Base-by-base conservation (phyloP, 768 basidiomycete genomes). In the Nidularia sp. region DNA sequence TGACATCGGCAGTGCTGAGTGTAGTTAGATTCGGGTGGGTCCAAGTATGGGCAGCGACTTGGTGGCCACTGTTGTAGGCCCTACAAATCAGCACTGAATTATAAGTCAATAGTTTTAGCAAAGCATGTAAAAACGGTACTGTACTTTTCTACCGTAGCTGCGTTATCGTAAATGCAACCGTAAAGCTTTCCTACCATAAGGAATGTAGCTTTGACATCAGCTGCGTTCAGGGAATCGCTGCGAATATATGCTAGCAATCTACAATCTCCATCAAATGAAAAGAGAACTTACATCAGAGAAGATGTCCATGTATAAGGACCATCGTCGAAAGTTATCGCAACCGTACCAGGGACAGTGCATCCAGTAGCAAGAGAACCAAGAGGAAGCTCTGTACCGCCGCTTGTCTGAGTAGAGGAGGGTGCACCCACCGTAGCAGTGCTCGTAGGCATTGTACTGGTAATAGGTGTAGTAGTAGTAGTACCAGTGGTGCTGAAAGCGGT, bases 221-320 rank as follows among this genome's bases (percentile, higher is more conserved):
- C 52, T 12, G 52, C 35, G 31, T 53, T 53, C 47, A 53, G 45
- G 18, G 52, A 53, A 34, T 53, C 52, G 31, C 52, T 53, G n/a
- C n/a, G n/a, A n/a, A n/a, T 8, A n/a, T 8, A 39, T 39, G 7
- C 36, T 39, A 8, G n/a, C n/a, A n/a, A 8, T 8, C n/a, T 39
- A 39, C n/a, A 39, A 8, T 39, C 7, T n/a, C n/a, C 7, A n/a
- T 39, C 7, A 39, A 8, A 39, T 39, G 8, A 39, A 39, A 39
- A 39, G 36, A 39, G 36, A 39, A 39, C 36, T 39, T n/a, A 51
- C 36, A 58, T 58, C 12, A 58, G 35, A 12, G 13, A 45, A 3
- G 54, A 55, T 7, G 57, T 58, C 57, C 57, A 58, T 15, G 45
- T 49, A 42, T 55, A 55, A 6, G 57, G 57, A n/a, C 57, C 57